These are phyloP conservation scores for Boletus mariae DNA, from an alignment of 1,284 basidiomycete species.

Conservation along the genomic window DNA sequence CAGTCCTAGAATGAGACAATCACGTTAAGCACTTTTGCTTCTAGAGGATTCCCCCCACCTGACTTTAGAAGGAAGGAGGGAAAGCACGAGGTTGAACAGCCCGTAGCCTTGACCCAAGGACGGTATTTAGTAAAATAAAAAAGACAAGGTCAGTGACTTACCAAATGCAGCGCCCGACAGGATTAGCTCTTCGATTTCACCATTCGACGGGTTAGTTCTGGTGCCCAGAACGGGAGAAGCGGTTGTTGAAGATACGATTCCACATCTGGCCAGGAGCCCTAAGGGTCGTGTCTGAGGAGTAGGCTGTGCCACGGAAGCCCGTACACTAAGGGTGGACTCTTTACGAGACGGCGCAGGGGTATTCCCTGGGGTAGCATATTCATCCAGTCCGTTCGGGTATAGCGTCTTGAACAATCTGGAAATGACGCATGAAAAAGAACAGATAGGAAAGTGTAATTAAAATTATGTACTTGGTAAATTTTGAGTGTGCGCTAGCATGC, in stretches of 20 bases:
- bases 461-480: conserved; percentile 57
- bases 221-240: conserved; percentile 16
- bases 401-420: conserved; percentile 66
- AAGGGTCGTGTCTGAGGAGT: conserved; percentile 24
- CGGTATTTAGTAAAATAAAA: neutral
- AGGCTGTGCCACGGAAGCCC: conserved; percentile 21
- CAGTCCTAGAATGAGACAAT: conserved; percentile 38
- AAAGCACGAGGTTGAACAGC: conserved; percentile 75
- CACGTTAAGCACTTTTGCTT: neutral
- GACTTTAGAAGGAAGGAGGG: conserved; percentile 64
- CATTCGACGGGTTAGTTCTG: conserved; percentile 36
- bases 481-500: conserved; percentile 58
- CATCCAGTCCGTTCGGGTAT: conserved; percentile 63
- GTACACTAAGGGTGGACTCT: conserved; percentile 29
- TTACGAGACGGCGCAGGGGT: conserved; percentile 43
- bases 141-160: conserved; percentile 24
- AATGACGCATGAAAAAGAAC: neutral
- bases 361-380: conserved; percentile 46
- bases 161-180: conserved; percentile 73
- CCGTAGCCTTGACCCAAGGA: conserved; percentile 47
- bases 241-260: conserved; percentile 20
- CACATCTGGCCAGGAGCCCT: conserved; percentile 39
- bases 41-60: conserved; percentile 43
- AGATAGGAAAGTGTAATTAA: neutral
- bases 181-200: conserved; percentile 66